Evolutionary conservation across 495 filamentous ascomycete species (phyloP).

Genomic region (Talaromyces ruber): DNA sequence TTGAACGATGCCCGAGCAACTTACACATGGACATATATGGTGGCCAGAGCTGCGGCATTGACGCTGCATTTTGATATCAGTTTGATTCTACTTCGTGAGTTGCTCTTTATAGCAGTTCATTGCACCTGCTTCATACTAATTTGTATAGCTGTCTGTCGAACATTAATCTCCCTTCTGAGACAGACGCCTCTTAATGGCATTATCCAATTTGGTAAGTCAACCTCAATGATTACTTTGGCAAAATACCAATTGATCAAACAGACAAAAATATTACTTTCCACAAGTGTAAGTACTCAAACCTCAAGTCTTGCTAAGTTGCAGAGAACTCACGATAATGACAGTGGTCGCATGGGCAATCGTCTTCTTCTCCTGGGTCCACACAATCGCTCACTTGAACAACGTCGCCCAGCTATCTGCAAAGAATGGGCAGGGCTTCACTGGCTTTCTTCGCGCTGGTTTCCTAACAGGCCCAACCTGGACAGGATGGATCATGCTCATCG

Average conservation of each 20-base stretch:
- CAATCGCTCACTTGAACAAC: conserved; percentile 75
- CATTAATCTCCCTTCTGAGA: conserved; percentile 64
- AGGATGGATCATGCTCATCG: conserved; percentile 67
- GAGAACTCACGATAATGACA: conserved; percentile 3
- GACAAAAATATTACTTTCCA: conserved; percentile 80
- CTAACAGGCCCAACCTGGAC: conserved; percentile 70
- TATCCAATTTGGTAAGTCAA: conserved; percentile 53
- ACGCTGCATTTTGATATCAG: conserved; percentile 69
- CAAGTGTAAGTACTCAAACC: conserved; percentile 34
- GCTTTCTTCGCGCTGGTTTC: conserved; percentile 61
- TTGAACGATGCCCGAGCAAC: conserved; percentile 49
- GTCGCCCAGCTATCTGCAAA: conserved; percentile 63
- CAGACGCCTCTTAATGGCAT: conserved; percentile 70
- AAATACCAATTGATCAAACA: conserved; percentile 11
- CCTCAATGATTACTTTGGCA: not conserved
- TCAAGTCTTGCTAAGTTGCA: not conserved
- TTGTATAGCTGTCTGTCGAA: conserved; percentile 56
- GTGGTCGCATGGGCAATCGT: conserved; percentile 72
- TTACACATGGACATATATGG: conserved; percentile 63
- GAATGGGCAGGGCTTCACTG: conserved; percentile 62
- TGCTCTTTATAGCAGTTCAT: not conserved
- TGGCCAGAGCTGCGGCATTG: conserved; percentile 61
- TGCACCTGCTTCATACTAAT: conserved; percentile 1
- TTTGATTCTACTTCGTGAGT: conserved; percentile 56
- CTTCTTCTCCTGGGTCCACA: conserved; percentile 75